These are phyloP conservation scores for Zymoseptoria pseudotritici DNA, from an alignment of 2,329 filamentous ascomycete species.

Conservation along the genomic window DNA sequence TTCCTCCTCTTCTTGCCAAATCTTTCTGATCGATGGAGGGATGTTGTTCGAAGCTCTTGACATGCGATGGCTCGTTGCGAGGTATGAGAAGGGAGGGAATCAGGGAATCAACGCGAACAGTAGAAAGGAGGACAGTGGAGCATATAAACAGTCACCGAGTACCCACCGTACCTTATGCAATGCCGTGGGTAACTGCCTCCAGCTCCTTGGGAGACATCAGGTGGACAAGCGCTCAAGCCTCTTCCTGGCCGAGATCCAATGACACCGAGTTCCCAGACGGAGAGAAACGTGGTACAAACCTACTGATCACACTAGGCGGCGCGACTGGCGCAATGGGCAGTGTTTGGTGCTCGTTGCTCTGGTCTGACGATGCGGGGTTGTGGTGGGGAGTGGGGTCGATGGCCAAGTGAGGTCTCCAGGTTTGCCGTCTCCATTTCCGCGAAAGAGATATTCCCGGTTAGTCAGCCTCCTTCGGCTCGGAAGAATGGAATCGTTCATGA, in stretches of 20 bases:
- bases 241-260: neutral
- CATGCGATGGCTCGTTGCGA: neutral
- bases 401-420: neutral
- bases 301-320: neutral
- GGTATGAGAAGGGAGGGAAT: neutral
- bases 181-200: neutral
- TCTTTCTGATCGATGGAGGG: constrained; percentile 18
- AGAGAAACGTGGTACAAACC: neutral
- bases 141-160: neutral
- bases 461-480: neutral
- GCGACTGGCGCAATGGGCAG: neutral
- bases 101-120: neutral
- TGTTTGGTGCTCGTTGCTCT: neutral
- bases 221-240: neutral
- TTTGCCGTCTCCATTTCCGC: neutral
- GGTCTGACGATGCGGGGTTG: neutral
- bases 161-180: neutral
- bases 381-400: neutral
- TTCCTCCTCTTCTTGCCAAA: constrained; percentile 21
- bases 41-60: constrained; percentile 23
- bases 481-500: neutral
- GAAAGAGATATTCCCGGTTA: neutral
- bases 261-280: neutral
- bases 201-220: neutral
- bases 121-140: neutral